phyloP scores from a whole-genome alignment of 169 alveolate species.

The Cystoisospora suis region DNA sequence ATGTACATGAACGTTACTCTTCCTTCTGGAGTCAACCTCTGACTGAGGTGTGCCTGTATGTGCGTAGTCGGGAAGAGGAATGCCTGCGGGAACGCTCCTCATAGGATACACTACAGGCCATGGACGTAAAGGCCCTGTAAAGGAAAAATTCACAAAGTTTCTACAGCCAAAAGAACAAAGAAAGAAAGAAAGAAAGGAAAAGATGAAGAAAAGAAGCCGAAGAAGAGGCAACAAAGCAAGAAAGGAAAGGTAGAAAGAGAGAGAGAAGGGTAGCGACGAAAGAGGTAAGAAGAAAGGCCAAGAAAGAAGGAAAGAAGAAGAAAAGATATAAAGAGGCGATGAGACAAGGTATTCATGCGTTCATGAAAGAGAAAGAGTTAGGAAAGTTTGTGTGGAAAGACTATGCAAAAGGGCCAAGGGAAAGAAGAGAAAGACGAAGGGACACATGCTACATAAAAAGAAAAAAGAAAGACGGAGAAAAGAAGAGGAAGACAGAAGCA shows the following conservation, averaged over 20 bases:
- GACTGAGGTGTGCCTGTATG: constrained; percentile 89
- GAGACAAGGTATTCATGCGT: no score
- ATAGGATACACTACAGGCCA: constrained; percentile 85
- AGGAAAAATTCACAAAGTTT: constrained; percentile 77
- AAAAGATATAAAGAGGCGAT: no score
- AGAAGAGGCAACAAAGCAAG: neutral
- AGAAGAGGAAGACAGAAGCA: neutral
- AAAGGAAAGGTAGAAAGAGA: neutral
- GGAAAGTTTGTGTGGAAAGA: neutral
- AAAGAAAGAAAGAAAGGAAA: neutral
- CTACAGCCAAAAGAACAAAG: constrained; percentile 58
- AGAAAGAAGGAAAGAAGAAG: neutral
- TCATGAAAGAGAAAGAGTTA: no score
- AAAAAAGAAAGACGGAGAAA: constrained; percentile 22
- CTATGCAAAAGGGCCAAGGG: neutral
- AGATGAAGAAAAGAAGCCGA: neutral
- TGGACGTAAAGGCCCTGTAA: constrained; percentile 94
- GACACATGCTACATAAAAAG: constrained; percentile 50
- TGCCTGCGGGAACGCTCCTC: constrained; percentile 92
- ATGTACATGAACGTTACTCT: constrained; percentile 78
- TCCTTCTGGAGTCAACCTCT: constrained; percentile 72
- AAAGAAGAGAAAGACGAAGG: neutral
- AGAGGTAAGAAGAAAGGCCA: neutral
- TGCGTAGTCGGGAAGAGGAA: constrained; percentile 96
- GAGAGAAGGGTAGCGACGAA: neutral